Evolutionary conservation across 2,329 filamentous ascomycete species (phyloP), one percentile per base, ranked within the genome.

Genomic region (Aspergillus sp.): DNA sequence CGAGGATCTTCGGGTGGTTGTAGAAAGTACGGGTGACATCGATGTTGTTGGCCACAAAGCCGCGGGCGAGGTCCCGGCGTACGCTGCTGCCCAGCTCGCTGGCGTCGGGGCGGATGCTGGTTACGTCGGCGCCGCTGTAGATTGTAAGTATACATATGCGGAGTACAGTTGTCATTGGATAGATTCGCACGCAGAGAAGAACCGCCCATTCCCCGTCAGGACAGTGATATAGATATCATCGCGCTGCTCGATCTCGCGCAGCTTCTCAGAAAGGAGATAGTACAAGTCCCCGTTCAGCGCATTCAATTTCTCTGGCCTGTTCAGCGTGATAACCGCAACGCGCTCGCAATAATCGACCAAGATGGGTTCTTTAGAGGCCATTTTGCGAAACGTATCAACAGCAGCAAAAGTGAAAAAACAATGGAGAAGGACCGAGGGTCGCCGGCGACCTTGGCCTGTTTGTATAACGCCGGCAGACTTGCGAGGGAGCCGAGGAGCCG

Each of bases 11-110:
- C 58, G 89, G 87, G 71, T 97, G 93, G 9, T 82, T 83, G 74
- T 93, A 90, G 73, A 97, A 95, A 57, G 88, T 84, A 58, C 88
- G 84, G 2, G 90, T 93, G 59, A 88, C 79, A 76, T 94, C 86
- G 47, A 96, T 79, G 75, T 97, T 97, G 75, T 86, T 85, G 56
- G 84, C 75, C 7, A 88, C 85, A 69, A 97, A 94, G 61, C 65
- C 73, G 44, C 78, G 75, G 33, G 94, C 78, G 72, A 81, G 83
- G 56, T 80, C 74, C n/a, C 72, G 71, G 51, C 75, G 73, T 10
- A 60, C 62, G 49, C 71, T 68, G 47, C 74, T 69, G 46, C 53
- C 52, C 9, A 62, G 58, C 19, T 68, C 63, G 4, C 66, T 19
- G 19, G 19, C 62, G 12, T 73, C 68, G 2, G 69, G 62, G 8